Evolutionary conservation across 177 flowering plant species (phyloP).

Genomic region (Viscum album): DNA sequence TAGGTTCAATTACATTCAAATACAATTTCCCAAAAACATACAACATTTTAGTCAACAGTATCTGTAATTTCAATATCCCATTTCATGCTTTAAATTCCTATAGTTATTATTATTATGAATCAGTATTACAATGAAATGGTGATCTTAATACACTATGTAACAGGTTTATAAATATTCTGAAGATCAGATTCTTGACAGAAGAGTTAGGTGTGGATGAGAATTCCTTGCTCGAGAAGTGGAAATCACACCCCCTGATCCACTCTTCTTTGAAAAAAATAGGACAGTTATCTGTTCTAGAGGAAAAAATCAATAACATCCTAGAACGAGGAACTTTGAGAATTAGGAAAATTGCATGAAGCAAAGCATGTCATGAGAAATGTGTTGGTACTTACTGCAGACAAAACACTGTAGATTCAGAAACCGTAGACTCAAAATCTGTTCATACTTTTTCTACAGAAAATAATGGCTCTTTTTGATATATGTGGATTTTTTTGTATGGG

Average conservation of each 20-base stretch:
- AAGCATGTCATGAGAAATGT: slow-evolving; percentile 98
- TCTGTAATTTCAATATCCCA: no score
- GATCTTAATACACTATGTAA: no score
- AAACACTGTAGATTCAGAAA: slow-evolving; percentile 56
- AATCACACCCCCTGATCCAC: slow-evolving; percentile 54
- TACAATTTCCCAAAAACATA: no score
- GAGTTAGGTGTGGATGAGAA: slow-evolving; percentile 86
- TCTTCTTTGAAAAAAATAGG: slow-evolving; percentile 73
- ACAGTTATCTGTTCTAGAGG: slow-evolving; percentile 78
- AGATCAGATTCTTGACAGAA: no score
- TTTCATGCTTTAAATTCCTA: no score
- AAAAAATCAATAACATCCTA: slow-evolving; percentile 81
- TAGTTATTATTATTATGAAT: no score
- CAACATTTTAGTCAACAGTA: no score
- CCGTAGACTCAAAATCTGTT: slow-evolving; percentile 46
- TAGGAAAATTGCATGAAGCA: slow-evolving; percentile 97
- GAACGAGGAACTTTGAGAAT: slow-evolving; percentile 97
- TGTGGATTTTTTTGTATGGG: slow-evolving; percentile 97
- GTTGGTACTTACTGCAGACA: slow-evolving; percentile 50
- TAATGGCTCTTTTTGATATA: slow-evolving; percentile 90
- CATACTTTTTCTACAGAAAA: slow-evolving; percentile 82
- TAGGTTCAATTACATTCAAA: no score
- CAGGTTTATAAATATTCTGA: no score
- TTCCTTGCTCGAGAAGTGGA: slow-evolving; percentile 83
- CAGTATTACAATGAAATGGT: no score